Base-by-base conservation (phyloP, 768 basidiomycete species). In the Sistotremastrum niveocremeum region DNA sequence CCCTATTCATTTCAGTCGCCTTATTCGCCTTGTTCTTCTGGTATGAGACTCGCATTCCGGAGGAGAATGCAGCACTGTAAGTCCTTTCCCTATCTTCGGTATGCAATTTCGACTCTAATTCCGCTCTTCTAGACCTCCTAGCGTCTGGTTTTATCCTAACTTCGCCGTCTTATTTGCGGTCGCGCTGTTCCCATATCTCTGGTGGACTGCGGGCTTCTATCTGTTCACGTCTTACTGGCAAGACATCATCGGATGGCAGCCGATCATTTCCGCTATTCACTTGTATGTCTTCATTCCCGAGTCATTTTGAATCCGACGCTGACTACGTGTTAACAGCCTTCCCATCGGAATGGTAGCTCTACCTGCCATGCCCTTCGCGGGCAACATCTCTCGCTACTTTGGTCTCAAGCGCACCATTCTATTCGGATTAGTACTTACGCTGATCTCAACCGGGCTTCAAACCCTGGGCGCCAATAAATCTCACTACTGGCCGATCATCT, bases 381-480 rank as follows among this genome's bases (percentile, higher is more conserved):
- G 70, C 11, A 46, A 49, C 36, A 52, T 60, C 6, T 52, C 63
- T 36, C 60, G 59, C 34, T 20, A 20, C 20, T 20, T 20, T 20
- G 20, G 20, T 20, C 57, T 63, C 1, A 76, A 76, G 53, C 71
- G 64, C 59, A 58, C 73, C 39, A 68, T 74, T 48, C 58, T 74
- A 30, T 49, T 54, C 36, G 74, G 69, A 3, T 62, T 68, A 42
- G 46, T 55, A 34, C 50, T 71, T 44, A 52, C 66, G 35, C 51
- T 68, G 34, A 48, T 63, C 8, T 63, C 66, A 9, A 72, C 67
- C 3, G 47, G 61, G 36, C 55, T 76, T 12, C 57, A 76, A 37
- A 65, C 68, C 6, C 59, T 69, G 39, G 67, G 65, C 0, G 65
- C 71, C 48, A 51, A 51, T 5, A 61, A 64, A 8, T 60, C 60